Evolutionary conservation across 75 land plant species (phyloP).

Genomic region (Gnetum montanum): DNA sequence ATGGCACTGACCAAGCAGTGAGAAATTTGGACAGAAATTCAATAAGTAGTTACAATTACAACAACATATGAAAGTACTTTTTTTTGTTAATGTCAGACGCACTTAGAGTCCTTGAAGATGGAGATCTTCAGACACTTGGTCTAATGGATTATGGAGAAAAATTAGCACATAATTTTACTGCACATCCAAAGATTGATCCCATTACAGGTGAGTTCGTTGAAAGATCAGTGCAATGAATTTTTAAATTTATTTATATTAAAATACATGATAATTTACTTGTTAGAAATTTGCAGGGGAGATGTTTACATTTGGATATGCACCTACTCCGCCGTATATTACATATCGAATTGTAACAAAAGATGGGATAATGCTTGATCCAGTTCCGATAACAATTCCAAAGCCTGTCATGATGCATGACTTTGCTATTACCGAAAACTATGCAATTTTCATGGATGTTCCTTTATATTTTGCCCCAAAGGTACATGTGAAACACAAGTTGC

Average conservation of each 20-base stretch:
- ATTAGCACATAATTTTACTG: conserved; percentile 76
- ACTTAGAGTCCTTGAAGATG: conserved; percentile 86
- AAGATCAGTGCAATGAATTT: neutral
- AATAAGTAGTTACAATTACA: neutral
- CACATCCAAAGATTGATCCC: conserved; percentile 95
- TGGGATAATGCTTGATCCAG: conserved; percentile 85
- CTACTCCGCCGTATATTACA: conserved; percentile 47
- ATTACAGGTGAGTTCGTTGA: conserved; percentile 87
- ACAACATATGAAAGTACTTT: neutral
- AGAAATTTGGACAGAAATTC: neutral
- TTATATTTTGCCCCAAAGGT: conserved; percentile 75
- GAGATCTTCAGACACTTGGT: conserved; percentile 93
- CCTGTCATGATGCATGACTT: conserved; percentile 98
- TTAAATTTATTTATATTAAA: neutral
- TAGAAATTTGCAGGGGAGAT: conserved; percentile 66
- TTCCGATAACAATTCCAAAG: conserved; percentile 75
- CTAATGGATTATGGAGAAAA: conserved; percentile 75
- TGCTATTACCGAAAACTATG: conserved; percentile 95
- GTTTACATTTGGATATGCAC: conserved; percentile 85
- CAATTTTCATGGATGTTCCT: conserved; percentile 95
- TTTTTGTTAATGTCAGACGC: conserved; percentile 34
- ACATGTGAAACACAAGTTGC: neutral
- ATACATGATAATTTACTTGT: conserved; percentile 4
- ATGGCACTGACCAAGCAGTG: too few relatives aligned
- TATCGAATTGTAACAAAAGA: conserved; percentile 87